Evolutionary conservation across 179 eudicot genomes (phyloP).

Genomic region (Sideroxylon spinosum): DNA sequence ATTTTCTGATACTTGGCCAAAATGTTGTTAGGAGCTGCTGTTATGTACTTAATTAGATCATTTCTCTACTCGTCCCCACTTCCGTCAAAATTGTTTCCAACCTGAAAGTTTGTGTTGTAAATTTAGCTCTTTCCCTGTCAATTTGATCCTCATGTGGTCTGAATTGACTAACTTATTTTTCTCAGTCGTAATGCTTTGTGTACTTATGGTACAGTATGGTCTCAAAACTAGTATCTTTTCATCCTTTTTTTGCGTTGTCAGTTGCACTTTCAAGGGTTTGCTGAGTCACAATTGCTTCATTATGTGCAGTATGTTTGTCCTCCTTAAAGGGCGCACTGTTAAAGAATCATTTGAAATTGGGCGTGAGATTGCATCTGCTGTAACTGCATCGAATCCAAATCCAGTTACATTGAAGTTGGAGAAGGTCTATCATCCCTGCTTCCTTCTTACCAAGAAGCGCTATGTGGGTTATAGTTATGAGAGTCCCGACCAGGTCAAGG

Average conservation of each 20-base stretch:
- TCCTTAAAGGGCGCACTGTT: constrained; percentile 72
- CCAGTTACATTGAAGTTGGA: constrained; percentile 94
- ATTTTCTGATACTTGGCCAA: neutral
- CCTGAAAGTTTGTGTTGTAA: neutral
- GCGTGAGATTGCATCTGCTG: constrained; percentile 70
- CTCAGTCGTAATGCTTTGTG: no score
- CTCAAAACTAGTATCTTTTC: neutral
- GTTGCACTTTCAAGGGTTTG: neutral
- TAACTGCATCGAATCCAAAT: constrained; percentile 72
- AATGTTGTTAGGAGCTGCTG: neutral
- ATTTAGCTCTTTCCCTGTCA: neutral
- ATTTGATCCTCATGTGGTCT: neutral
- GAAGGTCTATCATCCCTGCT: constrained; percentile 89
- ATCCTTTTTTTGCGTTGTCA: neutral
- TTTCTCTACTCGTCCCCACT: neutral
- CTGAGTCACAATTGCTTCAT: constrained; percentile 9
- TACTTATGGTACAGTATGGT: neutral
- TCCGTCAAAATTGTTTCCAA: neutral
- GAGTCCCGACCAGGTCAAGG: constrained; percentile 65
- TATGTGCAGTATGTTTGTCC: constrained; percentile 86
- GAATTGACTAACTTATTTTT: constrained; percentile 4
- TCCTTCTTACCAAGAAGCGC: constrained; percentile 92
- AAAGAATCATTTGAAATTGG: constrained; percentile 74
- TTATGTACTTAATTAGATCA: neutral
- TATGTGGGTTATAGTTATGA: constrained; percentile 96